Base-by-base conservation (phyloP, 2,329 filamentous ascomycete genomes). In the Arthrobotrys pseudoclavata region DNA sequence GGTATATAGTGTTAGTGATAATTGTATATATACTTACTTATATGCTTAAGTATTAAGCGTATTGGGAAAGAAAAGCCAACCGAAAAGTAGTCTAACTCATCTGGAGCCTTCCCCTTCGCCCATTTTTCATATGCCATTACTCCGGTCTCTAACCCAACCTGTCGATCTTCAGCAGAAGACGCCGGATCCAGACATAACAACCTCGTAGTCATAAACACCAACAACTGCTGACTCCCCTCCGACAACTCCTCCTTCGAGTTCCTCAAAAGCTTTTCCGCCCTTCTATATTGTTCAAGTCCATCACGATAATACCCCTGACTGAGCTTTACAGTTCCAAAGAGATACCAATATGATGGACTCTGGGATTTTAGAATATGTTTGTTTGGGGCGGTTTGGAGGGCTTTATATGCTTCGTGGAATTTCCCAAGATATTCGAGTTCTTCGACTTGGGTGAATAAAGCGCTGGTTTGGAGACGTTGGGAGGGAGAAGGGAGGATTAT, bases 231-330 rank as follows among this genome's bases (percentile, higher is more conserved):
- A 50, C 74, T 71, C 29, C 61, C 53, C 1, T 77, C 74, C n/a
- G 67, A 71, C n/a, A 77, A n/a, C 52, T 68, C 67, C 24, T 52
- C 61, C 7, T 42, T 55, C 24, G 42, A 34, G n/a, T 31, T 26
- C 3, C 45, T 20, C 3, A 77, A 26, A 24, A 77, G 26, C 24
- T 40, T 63, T 20, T 60, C 42, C 1, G 74, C 52, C 22, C 61
- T 63, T 12, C 18, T 34, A 42, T 71, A 77, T 7, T 68, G 48
- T 31, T 55, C 67, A 6, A 45, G 60, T 45, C 67, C 74, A 4
- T 77, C 74, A 7, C 61, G 60, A 37, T 71, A 63, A 47, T 77
- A 77, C 1, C 74, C 74, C 15, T 77, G 74, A 15, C 62, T 62
- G 9, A 77, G 52, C n/a, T 77, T 77, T 34, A 77, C 22, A 7